phyloP scores from a whole-genome alignment of 495 filamentous ascomycete genomes.

The Penicillium robsamsonii region DNA sequence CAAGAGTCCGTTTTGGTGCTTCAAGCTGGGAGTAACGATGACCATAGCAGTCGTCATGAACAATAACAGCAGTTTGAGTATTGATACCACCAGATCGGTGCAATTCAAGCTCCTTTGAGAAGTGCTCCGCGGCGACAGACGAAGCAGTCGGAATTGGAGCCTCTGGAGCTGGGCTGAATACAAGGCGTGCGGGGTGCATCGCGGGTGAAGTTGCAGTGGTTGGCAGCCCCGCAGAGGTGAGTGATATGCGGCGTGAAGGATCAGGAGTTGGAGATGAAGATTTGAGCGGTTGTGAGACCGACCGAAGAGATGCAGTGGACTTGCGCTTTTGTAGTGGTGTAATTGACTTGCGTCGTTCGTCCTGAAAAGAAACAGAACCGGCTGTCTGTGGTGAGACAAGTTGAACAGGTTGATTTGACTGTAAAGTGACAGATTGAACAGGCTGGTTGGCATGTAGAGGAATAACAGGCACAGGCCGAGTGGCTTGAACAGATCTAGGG shows the following conservation, averaged over 20 bases:
- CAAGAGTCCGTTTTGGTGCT: conserved; percentile 60
- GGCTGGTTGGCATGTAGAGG: background rate
- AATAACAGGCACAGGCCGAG: background rate
- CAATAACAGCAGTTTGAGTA: conserved; percentile 71
- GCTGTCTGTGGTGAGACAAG: conserved; percentile 45
- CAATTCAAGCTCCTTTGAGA: conserved; percentile 64
- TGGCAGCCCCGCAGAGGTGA: conserved; percentile 42
- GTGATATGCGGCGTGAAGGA: conserved; percentile 47
- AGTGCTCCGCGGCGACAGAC: conserved; percentile 66
- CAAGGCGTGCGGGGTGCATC: conserved; percentile 26
- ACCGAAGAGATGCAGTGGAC: conserved; percentile 46
- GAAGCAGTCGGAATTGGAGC: conserved; percentile 54
- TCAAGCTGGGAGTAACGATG: conserved; percentile 86
- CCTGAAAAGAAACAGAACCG: conserved; percentile 50
- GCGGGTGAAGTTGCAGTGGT: conserved; percentile 28
- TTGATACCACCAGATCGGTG: conserved; percentile 54
- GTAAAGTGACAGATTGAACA: background rate
- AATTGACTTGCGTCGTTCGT: conserved; percentile 46
- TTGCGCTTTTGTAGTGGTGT: conserved; percentile 46
- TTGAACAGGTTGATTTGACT: conserved; percentile 4
- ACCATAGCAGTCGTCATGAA: conserved; percentile 92
- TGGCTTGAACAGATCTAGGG: background rate
- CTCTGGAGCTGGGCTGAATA: conserved; percentile 24
- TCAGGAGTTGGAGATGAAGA: conserved; percentile 36
- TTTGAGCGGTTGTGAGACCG: conserved; percentile 28